phyloP scores from a whole-genome alignment of 2,329 filamentous ascomycete genomes.

The Exophiala aquamarina region DNA sequence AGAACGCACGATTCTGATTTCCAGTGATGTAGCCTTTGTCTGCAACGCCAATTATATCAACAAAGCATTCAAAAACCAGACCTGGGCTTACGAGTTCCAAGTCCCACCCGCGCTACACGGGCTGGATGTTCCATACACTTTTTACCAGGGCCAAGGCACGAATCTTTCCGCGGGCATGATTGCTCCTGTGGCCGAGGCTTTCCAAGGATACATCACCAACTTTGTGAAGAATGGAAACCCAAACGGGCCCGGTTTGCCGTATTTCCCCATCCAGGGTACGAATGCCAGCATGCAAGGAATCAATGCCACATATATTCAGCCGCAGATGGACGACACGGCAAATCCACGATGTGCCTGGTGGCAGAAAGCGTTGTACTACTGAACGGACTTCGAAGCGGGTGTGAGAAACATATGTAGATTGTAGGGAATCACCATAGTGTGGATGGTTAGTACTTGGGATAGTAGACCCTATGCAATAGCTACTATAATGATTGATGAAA shows the following conservation, averaged over 20 bases:
- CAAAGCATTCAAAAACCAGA: slow-evolving; percentile 49
- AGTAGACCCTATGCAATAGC: too few relatives aligned
- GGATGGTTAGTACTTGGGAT: too few relatives aligned
- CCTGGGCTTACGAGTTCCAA: slow-evolving; percentile 55
- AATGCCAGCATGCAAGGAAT: slow-evolving; percentile 47
- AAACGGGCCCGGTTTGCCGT: slow-evolving; percentile 36
- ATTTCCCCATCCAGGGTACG: slow-evolving; percentile 49
- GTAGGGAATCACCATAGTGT: too few relatives aligned
- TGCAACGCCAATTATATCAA: slow-evolving; percentile 58
- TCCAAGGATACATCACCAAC: slow-evolving; percentile 41
- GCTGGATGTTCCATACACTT: slow-evolving; percentile 53
- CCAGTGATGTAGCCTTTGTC: slow-evolving; percentile 46
- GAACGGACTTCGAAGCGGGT: too few relatives aligned
- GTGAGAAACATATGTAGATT: too few relatives aligned
- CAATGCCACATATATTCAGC: slow-evolving; percentile 41
- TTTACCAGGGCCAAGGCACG: slow-evolving; percentile 42
- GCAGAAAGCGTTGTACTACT: slow-evolving; percentile 49
- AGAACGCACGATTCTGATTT: slow-evolving; percentile 41
- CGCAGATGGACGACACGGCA: slow-evolving; percentile 46
- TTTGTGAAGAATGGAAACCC: slow-evolving; percentile 38
- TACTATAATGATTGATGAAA: too few relatives aligned
- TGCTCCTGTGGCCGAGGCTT: slow-evolving; percentile 33
- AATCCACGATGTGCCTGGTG: slow-evolving; percentile 54
- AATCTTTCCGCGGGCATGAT: slow-evolving; percentile 38
- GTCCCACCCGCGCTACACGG: slow-evolving; percentile 56